Percentiles rank a stretch among this genome's conserved stretches.
These are phyloP conservation scores for Colletotrichum sp. DNA, from an alignment of 2,329 filamentous ascomycete genomes.

Conservation along the genomic window DNA sequence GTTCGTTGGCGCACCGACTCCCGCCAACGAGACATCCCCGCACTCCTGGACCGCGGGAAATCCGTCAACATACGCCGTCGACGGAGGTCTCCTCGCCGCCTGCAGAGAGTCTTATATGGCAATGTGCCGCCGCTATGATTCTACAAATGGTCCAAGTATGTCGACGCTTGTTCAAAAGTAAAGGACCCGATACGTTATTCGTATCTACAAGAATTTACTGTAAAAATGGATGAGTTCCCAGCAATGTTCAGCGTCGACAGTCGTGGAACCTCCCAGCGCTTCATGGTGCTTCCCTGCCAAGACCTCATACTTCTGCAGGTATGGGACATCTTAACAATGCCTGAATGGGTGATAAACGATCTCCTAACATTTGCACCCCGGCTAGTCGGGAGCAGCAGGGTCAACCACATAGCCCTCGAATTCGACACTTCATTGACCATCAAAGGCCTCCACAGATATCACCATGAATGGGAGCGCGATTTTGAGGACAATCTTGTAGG, in stretches of 20 bases:
- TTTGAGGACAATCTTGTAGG: background rate
- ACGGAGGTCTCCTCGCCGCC: background rate
- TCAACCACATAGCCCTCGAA: background rate
- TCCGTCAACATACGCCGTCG: background rate
- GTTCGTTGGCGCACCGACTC: background rate
- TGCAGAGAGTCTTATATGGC: background rate
- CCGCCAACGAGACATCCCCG: background rate
- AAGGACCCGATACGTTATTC: background rate
- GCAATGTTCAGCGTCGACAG: background rate
- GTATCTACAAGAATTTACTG: rapidly evolving
- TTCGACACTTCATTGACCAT: background rate
- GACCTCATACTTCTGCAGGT: background rate
- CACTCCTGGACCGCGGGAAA: background rate
- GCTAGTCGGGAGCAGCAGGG: background rate
- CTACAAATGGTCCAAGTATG: background rate
- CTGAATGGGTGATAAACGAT: background rate
- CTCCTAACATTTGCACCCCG: background rate
- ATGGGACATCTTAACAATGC: no score
- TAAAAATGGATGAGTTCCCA: rapidly evolving
- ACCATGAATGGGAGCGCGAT: background rate
- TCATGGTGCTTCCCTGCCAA: background rate
- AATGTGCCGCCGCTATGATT: background rate
- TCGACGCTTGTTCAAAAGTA: background rate
- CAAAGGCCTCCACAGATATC: background rate
- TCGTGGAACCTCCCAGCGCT: background rate